Conservation (phyloP, 2,329 filamentous ascomycete genomes). For the Colletotrichum godetiae region DNA sequence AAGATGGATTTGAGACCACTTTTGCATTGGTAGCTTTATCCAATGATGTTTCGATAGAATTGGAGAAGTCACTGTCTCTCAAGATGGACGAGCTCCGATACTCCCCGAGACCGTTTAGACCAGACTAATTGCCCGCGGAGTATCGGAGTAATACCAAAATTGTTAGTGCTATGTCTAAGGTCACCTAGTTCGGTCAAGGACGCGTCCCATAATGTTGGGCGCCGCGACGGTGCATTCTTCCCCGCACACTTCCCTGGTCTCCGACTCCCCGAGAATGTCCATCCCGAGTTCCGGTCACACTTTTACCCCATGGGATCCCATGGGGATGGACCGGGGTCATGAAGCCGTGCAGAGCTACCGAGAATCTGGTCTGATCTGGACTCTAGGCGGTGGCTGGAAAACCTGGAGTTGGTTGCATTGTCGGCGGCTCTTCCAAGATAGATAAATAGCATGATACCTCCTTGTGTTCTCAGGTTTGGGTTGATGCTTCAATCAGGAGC, state of each 20-base stretch:
- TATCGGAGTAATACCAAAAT: neutral
- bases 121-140: neutral
- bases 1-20: constrained; percentile 5
- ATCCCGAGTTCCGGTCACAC: constrained; percentile 6
- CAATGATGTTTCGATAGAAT: constrained; percentile 14
- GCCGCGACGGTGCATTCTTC: neutral
- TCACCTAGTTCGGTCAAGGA: neutral
- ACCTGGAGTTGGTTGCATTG: neutral
- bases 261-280: neutral
- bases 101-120: constrained; percentile 2
- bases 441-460: constrained; percentile 1
- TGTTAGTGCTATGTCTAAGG: neutral
- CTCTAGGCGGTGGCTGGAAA: neutral
- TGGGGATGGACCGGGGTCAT: neutral
- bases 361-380: neutral
- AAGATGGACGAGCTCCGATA: neutral
- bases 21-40: neutral
- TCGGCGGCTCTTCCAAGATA: no score
- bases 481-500: neutral
- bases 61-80: neutral
- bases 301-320: constrained; percentile 13
- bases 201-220: neutral
- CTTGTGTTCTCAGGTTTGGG: neutral
- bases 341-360: neutral
- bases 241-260: neutral